Percentiles rank a stretch among this genome's conserved stretches.
Evolutionary conservation across 2,329 filamentous ascomycete species (phyloP).

Genomic region (Aspergillus versicolor): DNA sequence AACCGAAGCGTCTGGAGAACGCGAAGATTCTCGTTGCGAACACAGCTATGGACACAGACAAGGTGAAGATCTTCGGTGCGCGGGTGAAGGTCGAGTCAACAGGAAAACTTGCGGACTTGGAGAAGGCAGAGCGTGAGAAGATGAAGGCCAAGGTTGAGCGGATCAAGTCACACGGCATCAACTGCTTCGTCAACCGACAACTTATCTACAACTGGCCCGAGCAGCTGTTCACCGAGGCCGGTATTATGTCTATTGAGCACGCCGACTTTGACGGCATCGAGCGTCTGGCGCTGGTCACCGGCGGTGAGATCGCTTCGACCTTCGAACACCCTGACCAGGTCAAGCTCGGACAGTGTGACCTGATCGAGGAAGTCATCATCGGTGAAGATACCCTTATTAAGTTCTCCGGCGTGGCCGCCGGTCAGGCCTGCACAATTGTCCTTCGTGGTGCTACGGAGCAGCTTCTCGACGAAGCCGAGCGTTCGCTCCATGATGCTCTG

Average conservation of each 20-base stretch:
- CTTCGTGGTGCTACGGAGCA: slow-evolving; percentile 95
- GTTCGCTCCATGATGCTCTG: slow-evolving; percentile 91
- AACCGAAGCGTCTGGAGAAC: slow-evolving; percentile 95
- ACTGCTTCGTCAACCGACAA: slow-evolving; percentile 99
- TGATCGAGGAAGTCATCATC: slow-evolving; percentile 98
- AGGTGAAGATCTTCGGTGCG: slow-evolving; percentile 99
- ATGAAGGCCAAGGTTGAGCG: slow-evolving; percentile 99
- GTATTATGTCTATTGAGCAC: slow-evolving; percentile 98
- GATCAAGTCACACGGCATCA: slow-evolving; percentile 98
- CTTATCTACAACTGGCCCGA: slow-evolving; percentile 99
- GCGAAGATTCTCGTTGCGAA: slow-evolving; percentile 98
- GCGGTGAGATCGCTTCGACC: slow-evolving; percentile 94
- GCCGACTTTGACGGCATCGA: slow-evolving; percentile 99
- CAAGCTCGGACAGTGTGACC: slow-evolving; percentile 89
- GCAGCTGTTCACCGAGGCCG: slow-evolving; percentile 95
- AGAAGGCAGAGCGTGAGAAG: slow-evolving; percentile 98
- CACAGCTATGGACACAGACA: slow-evolving; percentile 99
- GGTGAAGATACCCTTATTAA: slow-evolving; percentile 97
- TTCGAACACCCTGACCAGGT: slow-evolving; percentile 98
- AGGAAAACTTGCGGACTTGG: slow-evolving; percentile 94
- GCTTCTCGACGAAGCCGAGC: slow-evolving; percentile 93
- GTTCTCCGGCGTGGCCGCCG: slow-evolving; percentile 93
- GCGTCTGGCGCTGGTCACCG: slow-evolving; percentile 88
- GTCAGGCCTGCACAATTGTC: slow-evolving; percentile 93
- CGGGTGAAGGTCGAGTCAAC: slow-evolving; percentile 95